Conservation (phyloP, 2,329 filamentous ascomycete genomes). For the Pezicula rhizophila region DNA sequence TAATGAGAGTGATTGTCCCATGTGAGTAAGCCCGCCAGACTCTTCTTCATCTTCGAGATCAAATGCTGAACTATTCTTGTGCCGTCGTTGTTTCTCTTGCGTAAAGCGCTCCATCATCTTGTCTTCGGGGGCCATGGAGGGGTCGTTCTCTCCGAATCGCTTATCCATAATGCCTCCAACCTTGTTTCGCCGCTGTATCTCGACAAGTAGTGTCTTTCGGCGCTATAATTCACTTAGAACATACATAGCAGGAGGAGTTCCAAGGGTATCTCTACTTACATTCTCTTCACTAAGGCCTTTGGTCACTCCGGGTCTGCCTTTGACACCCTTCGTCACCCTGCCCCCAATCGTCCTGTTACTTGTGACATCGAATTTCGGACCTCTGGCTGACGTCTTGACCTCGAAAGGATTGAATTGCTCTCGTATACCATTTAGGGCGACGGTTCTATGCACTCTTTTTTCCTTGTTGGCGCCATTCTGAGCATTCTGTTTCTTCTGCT, state of each 20-base stretch:
- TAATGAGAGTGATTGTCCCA: conserved; percentile 67
- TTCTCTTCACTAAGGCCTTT: conserved; percentile 84
- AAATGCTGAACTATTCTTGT: conserved; percentile 76
- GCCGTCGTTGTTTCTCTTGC: conserved; percentile 72
- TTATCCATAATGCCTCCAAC: conserved; percentile 88
- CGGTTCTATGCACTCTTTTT: conserved; percentile 70
- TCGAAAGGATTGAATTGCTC: conserved; percentile 99
- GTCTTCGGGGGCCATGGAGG: conserved; percentile 87
- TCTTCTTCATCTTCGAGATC: conserved; percentile 82
- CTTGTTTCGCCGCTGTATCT: conserved; percentile 85
- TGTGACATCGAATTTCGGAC: conserved; percentile 80
- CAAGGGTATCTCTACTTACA: conserved; percentile 38
- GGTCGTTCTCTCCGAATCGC: conserved; percentile 92
- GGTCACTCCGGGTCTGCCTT: conserved; percentile 74
- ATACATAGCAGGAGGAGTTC: neutral
- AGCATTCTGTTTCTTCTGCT: conserved; percentile 73
- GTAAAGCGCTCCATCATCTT: conserved; percentile 88
- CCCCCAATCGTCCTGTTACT: conserved; percentile 52
- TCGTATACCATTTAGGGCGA: conserved; percentile 77
- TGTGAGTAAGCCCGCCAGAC: conserved; percentile 69
- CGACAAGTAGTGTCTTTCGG: conserved; percentile 75
- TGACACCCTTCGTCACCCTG: conserved; percentile 49
- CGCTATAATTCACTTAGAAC: conserved; percentile 41
- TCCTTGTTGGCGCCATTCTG: conserved; percentile 61
- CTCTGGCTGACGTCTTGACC: conserved; percentile 71